Conservation (phyloP, 2,329 filamentous ascomycete species). For the Salinomyces thailandicus region DNA sequence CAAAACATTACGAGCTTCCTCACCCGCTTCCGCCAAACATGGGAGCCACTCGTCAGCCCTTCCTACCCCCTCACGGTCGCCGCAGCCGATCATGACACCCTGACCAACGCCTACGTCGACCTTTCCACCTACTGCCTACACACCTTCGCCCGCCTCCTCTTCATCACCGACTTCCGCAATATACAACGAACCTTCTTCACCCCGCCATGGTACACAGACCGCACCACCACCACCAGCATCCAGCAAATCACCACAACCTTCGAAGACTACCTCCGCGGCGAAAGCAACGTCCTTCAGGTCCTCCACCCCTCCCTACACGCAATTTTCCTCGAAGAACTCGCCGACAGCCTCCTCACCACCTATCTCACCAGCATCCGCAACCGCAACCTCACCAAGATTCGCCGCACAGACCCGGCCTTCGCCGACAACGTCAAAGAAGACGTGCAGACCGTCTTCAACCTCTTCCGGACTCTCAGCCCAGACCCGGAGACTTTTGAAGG, state of each 20-base stretch:
- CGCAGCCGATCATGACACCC: constrained; percentile 54
- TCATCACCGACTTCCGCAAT: constrained; percentile 74
- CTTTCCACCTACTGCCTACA: constrained; percentile 86
- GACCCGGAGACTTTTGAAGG: constrained; percentile 55
- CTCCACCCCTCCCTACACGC: constrained; percentile 81
- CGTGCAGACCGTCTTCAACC: constrained; percentile 78
- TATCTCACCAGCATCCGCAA: constrained; percentile 83
- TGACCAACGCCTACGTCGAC: constrained; percentile 90
- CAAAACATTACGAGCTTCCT: constrained; percentile 71
- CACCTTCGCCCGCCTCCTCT: constrained; percentile 77
- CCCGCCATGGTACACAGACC: constrained; percentile 65
- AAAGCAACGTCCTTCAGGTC: constrained; percentile 64
- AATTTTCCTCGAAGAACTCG: constrained; percentile 85
- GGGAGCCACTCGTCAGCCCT: constrained; percentile 68
- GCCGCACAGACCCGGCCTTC: constrained; percentile 68
- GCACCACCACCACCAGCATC: constrained; percentile 77
- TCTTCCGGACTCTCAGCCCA: constrained; percentile 53
- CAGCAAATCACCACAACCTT: constrained; percentile 91
- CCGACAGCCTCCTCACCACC: constrained; percentile 76
- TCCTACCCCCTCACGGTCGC: constrained; percentile 65
- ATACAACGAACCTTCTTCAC: constrained; percentile 90
- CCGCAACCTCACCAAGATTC: constrained; percentile 80
- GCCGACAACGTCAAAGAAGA: constrained; percentile 91
- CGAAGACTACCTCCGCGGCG: constrained; percentile 69
- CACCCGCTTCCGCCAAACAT: constrained; percentile 72